Base-by-base conservation (phyloP, 2,329 filamentous ascomycete species). In the Boeremia exigua region DNA sequence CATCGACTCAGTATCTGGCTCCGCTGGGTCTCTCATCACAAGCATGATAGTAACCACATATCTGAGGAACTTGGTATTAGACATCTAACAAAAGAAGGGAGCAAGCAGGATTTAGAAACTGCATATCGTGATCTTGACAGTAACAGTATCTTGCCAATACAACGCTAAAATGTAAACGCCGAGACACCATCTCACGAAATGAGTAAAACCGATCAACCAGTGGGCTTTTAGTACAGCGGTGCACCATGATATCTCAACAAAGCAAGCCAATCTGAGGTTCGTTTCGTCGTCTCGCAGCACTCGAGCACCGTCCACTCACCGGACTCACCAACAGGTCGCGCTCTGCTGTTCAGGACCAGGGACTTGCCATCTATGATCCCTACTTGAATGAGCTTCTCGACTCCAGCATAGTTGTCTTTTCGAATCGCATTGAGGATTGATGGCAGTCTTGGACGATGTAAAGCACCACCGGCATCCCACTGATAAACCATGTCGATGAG, bases 181-280 rank as follows among this genome's bases (percentile, higher is more conserved):
- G 3, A 6, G 17, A 11, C 4, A 19, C 6, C 32, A 23, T 30
- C 9, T 10, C 9, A 14, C 29, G 19, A 14, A n/a, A n/a, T n/a
- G n/a, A n/a, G n/a, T n/a, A n/a, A n/a, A n/a, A n/a, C n/a, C n/a
- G n/a, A n/a, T n/a, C 15, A 19, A 33, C 17, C 32, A 12, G 14
- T 14, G 2, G 7, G 12, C 9, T 17, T n/a, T 51, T 37, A 51
- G 7, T 52, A 66, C 40, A 64, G 17, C 4, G 54, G 58, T 15
- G 62, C 61, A 4, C 61, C 61, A 48, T 58, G 57, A n/a, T 58
- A 50, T n/a, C 61, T 55, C 50, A 66, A 39, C 10, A 66, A 38
- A 14, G 61, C 55, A 42, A 61, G 57, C 61, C 61, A 66, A 30
- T 66, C 63, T 19, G 53, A 42, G 48, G 59, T 64, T 39, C 59